A percentile compares a stretch with the other conserved stretches of the same genome.
phyloP scores from a whole-genome alignment of 148 eudicot genomes.

The Selenicereus undatus region DNA sequence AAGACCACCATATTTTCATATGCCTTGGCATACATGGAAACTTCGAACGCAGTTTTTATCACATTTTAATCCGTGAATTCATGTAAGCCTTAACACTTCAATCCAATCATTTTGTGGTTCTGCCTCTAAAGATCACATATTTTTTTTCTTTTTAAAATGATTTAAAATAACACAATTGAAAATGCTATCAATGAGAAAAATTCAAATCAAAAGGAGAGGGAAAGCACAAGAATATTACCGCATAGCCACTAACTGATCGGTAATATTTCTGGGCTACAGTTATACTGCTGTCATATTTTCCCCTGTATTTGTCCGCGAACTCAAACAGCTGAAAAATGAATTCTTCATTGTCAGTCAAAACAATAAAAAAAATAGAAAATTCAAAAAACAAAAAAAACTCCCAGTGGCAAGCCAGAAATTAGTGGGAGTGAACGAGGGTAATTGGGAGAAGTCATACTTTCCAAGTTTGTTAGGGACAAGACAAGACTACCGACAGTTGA shows the following conservation, averaged over 20 bases:
- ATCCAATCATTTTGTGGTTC: too few species aligned
- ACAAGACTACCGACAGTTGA: conserved; percentile 32
- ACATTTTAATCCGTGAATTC: too few species aligned
- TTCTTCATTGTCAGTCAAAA: background rate
- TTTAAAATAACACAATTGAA: too few species aligned
- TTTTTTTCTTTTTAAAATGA: too few species aligned
- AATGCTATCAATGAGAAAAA: background rate
- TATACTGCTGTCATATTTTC: conserved; percentile 94
- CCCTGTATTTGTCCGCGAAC: conserved; percentile 96
- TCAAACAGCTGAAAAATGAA: conserved; percentile 60
- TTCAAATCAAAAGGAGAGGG: background rate
- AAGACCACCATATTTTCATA: too few species aligned
- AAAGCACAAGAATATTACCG: conserved; percentile 42
- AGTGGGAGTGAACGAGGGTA: conserved; percentile 2
- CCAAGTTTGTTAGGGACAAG: conserved; percentile 2
- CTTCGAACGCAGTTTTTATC: too few species aligned
- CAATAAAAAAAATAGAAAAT: background rate
- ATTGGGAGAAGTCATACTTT: background rate
- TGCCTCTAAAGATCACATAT: too few species aligned
- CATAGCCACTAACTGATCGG: conserved; percentile 95
- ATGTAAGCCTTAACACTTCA: too few species aligned
- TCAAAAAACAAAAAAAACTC: background rate
- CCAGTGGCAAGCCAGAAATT: background rate
- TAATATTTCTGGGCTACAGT: conserved; percentile 91
- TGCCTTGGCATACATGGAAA: too few species aligned